Percentiles rank a stretch among this genome's conserved stretches.
These are phyloP conservation scores for Saccharomycopsis sp. DNA, from an alignment of 805 yeast species.

Conservation along the genomic window DNA sequence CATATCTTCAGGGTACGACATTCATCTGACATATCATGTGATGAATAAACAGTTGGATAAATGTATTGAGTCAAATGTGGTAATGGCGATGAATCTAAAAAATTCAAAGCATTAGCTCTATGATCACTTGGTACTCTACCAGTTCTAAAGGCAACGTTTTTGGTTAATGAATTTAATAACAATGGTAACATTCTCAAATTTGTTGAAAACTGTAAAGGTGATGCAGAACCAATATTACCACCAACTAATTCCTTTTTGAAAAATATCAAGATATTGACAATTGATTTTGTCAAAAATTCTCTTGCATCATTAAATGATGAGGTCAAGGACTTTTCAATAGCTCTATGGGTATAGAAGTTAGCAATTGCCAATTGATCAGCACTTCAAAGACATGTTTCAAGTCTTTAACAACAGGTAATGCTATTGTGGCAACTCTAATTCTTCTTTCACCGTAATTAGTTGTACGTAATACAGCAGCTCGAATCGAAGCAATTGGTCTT, in stretches of 20 bases:
- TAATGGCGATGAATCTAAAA: conserved; percentile 69
- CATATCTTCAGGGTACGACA: conserved; percentile 71
- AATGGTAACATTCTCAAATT: conserved; percentile 90
- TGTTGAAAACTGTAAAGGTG: conserved; percentile 77
- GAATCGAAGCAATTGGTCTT: conserved; percentile 73
- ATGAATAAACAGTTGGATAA: conserved; percentile 80
- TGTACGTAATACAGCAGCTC: conserved; percentile 86
- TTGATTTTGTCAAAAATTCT: conserved; percentile 54
- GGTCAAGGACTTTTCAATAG: conserved; percentile 70
- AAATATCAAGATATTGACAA: conserved; percentile 64
- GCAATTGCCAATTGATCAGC: conserved; percentile 94
- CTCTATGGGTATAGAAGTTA: conserved; percentile 70
- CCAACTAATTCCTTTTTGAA: conserved; percentile 87
- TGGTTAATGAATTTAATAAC: conserved; percentile 68
- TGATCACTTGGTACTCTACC: conserved; percentile 84
- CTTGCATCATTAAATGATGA: conserved; percentile 67
- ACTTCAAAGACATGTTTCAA: conserved; percentile 77
- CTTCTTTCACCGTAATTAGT: conserved; percentile 86
- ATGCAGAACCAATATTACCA: conserved; percentile 85
- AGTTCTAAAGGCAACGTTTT: conserved; percentile 72
- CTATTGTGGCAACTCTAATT: conserved; percentile 82
- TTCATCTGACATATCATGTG: conserved; percentile 88
- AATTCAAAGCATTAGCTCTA: conserved; percentile 78
- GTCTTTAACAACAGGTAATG: conserved; percentile 75
- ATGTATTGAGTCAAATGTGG: conserved; percentile 67